Conservation (phyloP, 208 protist species). For the Acanthamoeba rhysodes region DNA sequence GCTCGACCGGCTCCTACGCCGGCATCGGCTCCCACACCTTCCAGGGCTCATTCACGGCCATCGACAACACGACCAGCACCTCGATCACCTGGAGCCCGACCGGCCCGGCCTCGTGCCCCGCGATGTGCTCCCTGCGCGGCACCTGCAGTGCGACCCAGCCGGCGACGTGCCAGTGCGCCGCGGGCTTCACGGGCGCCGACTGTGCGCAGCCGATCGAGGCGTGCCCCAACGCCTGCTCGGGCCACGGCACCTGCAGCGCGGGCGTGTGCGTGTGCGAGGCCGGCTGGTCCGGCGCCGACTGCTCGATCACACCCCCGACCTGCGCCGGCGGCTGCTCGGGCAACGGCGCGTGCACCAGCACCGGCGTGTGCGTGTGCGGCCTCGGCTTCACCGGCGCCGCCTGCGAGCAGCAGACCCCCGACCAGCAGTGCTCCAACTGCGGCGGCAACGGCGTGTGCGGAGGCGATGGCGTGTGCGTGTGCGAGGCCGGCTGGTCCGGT, state of each 20-base stretch:
- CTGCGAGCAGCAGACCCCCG: neutral
- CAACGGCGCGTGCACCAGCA: conserved; percentile 13
- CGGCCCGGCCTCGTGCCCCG: neutral
- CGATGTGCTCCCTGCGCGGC: conserved; percentile 37
- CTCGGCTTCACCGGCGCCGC: conserved; percentile 37
- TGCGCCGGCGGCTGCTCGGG: conserved; percentile 44
- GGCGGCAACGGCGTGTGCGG: conserved; percentile 37
- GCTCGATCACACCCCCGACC: conserved; percentile 21
- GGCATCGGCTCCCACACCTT: neutral
- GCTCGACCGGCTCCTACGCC: neutral
- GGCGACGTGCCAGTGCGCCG: conserved; percentile 24
- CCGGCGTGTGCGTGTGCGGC: conserved; percentile 15
- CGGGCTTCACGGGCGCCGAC: conserved; percentile 34
- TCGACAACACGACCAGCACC: conserved; percentile 27
- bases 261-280: conserved; percentile 44
- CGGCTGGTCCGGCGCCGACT: conserved; percentile 48
- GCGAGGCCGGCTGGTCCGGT: conserved; percentile 38
- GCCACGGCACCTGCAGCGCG: conserved; percentile 47
- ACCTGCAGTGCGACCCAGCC: neutral
- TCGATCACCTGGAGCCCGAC: neutral
- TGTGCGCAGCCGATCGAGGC: conserved; percentile 33
- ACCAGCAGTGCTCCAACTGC: neutral
- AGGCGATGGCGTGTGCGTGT: conserved; percentile 41
- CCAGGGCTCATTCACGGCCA: conserved; percentile 27
- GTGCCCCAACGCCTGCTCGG: conserved; percentile 25